Evolutionary conservation across 2,329 filamentous ascomycete genomes (phyloP), one percentile per base, ranked within the genome.

Genomic region (Phialemoniopsis sp.): DNA sequence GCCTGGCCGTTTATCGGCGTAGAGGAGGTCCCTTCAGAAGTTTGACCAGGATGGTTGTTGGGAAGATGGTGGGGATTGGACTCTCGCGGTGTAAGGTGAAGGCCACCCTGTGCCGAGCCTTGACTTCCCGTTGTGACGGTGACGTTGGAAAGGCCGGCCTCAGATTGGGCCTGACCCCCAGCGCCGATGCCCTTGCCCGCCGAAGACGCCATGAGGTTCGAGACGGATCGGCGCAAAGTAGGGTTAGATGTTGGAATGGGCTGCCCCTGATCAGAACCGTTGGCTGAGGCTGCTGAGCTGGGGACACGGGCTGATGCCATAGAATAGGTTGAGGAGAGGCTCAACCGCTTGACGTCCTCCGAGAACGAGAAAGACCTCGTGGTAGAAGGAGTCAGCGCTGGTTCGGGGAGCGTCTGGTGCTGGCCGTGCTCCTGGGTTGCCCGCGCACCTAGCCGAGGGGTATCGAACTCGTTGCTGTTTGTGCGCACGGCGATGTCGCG

Each of bases 261-360:
- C 48, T 50, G 41, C 56, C 57, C 37, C 53, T 58, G 32, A 26
- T 83, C 77, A 39, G 76, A 76, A 15, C 73, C 72, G 55, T 70
- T 70, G 15, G 64, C 64, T 37, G 77, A 80, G 14, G 66, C 66
- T 26, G 72, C 67, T 14, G 74, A 72, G 46, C 73, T 75, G 40
- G 66, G 58, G 19, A 70, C 65, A 34, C 74, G 74, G 38, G 70
- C 76, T 6, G 82, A 85, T 33, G 78, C 76, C 17, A 85, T 63
- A 26, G 85, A 88, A 54, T 85, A 85, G 37, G 87, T 66, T 1
- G 86, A 90, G 8, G 83, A 87, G 43, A 84, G 75, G 17, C 85
- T 89, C 56, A 85, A 70, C 37, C 86, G 79, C 52, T 87, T 85
- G 33, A 68, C 68, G 30, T 82, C 68, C 16, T 76, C 72, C 13